Evolutionary conservation across 495 filamentous ascomycete species (phyloP).

Genomic region (Hyaloscypha hepaticicola): DNA sequence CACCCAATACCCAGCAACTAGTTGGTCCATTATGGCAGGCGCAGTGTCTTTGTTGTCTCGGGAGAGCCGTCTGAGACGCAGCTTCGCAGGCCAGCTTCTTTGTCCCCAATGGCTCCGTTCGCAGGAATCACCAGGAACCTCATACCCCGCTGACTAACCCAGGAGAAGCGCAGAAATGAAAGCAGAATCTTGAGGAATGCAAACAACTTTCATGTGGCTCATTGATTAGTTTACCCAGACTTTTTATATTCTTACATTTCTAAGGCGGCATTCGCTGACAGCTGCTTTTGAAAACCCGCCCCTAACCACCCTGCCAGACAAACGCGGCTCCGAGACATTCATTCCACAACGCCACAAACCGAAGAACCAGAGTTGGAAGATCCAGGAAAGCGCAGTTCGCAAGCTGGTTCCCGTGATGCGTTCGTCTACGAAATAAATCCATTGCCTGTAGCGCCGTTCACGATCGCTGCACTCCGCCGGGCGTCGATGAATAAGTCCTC

Average conservation of each 20-base stretch:
- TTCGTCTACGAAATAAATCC: slow-evolving; percentile 50
- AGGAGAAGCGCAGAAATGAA: slow-evolving; percentile 18
- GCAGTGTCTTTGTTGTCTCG: slow-evolving; percentile 34
- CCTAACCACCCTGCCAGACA: slow-evolving; percentile 13
- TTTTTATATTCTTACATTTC: slow-evolving; percentile 28
- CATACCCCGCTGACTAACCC: slow-evolving; percentile 16
- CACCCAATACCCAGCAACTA: slow-evolving; percentile 14
- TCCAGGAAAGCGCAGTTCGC: slow-evolving; percentile 5
- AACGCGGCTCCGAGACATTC: slow-evolving; percentile 27
- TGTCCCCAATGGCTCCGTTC: slow-evolving; percentile 24
- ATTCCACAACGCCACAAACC: slow-evolving; percentile 26
- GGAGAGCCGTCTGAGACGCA: slow-evolving; percentile 29
- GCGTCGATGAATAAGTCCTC: slow-evolving; percentile 90
- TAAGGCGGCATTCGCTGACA: slow-evolving; percentile 18
- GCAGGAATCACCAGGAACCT: slow-evolving; percentile 12
- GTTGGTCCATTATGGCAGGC: slow-evolving; percentile 30
- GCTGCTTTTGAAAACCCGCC: slow-evolving; percentile 7
- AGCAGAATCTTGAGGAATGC: slow-evolving; percentile 16
- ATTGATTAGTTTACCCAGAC: slow-evolving; percentile 16
- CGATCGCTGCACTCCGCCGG: slow-evolving; percentile 72
- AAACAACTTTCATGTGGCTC: slow-evolving; percentile 15
- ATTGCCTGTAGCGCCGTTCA: slow-evolving; percentile 60
- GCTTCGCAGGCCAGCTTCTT: slow-evolving; percentile 25
- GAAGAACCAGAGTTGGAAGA: slow-evolving; percentile 20
- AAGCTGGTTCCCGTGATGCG: slow-evolving; percentile 14